Percentiles rank a stretch among this genome's conserved stretches.
Evolutionary conservation across 345 rosid genomes (phyloP).

Genomic region (Eucalyptus albens): DNA sequence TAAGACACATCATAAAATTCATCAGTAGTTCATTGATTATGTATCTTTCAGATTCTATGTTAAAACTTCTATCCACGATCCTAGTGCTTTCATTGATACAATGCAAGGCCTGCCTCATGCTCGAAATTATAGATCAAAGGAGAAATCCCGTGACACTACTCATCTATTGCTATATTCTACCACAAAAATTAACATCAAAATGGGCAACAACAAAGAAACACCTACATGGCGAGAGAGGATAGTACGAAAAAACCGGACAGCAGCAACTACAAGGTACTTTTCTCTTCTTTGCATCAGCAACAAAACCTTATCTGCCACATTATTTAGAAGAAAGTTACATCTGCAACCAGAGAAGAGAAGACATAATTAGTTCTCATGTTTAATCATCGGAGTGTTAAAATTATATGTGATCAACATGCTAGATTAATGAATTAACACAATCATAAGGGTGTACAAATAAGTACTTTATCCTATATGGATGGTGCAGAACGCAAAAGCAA

Average conservation of each 20-base stretch:
- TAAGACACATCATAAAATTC: neutral
- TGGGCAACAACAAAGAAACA: neutral
- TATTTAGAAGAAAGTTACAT: constrained; percentile 80
- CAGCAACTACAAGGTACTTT: constrained; percentile 88
- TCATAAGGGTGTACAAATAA: neutral
- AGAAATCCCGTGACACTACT: neutral
- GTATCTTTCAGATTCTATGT: neutral
- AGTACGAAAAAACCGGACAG: constrained; percentile 88
- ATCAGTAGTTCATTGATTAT: neutral
- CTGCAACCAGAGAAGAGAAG: constrained; percentile 32
- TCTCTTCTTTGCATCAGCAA: constrained; percentile 76
- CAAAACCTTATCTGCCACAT: constrained; percentile 74
- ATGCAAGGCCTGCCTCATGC: neutral
- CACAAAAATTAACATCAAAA: neutral
- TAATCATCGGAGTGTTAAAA: neutral
- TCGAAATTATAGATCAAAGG: neutral
- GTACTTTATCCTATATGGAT: constrained; percentile 92
- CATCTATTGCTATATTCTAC: neutral
- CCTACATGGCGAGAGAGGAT: constrained; percentile 80
- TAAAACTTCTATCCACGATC: neutral
- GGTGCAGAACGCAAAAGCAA: constrained; percentile 92
- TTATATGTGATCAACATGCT: neutral
- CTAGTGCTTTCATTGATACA: neutral
- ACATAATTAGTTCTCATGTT: neutral
- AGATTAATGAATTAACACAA: neutral